phyloP scores from a whole-genome alignment of 371 early-diverging fungal genomes.

The Mucor indicus region DNA sequence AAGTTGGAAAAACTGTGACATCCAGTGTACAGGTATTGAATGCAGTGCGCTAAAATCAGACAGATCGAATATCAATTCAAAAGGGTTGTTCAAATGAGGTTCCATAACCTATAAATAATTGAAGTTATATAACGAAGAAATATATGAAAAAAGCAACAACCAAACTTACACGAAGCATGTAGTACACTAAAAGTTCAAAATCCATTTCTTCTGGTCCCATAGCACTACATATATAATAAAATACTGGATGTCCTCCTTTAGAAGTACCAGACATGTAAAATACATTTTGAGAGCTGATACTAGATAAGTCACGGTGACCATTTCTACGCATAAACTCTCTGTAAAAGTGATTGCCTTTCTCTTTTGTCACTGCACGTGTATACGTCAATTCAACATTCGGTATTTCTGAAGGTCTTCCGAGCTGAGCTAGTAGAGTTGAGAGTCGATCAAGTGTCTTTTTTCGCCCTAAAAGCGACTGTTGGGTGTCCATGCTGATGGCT shows the following conservation, averaged over 20 bases:
- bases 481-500: conserved; percentile 17
- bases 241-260: conserved; percentile 74
- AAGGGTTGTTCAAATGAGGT: conserved; percentile 58
- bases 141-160: background rate
- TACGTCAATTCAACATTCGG: conserved; percentile 36
- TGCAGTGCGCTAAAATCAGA: conserved; percentile 74
- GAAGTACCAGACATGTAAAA: conserved; percentile 80
- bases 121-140: background rate
- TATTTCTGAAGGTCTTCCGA: conserved; percentile 69
- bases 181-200: conserved; percentile 76
- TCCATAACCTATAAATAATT: conserved; percentile 50
- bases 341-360: conserved; percentile 55
- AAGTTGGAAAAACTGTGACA: conserved; percentile 71
- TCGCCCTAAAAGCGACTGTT: conserved; percentile 27
- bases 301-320: conserved; percentile 57
- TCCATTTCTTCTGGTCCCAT: conserved; percentile 71
- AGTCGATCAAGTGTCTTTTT: conserved; percentile 70
- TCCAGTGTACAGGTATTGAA: conserved; percentile 76
- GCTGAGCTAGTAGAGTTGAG: conserved; percentile 76
- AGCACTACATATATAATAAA: conserved; percentile 77
- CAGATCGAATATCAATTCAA: conserved; percentile 79
- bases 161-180: conserved; percentile 62
- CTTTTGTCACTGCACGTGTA: conserved; percentile 34
- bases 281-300: conserved; percentile 59
- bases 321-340: conserved; percentile 79